Conservation (phyloP, 108 stramenopile genomes). For the Pseudonitzschia multiseries region DNA sequence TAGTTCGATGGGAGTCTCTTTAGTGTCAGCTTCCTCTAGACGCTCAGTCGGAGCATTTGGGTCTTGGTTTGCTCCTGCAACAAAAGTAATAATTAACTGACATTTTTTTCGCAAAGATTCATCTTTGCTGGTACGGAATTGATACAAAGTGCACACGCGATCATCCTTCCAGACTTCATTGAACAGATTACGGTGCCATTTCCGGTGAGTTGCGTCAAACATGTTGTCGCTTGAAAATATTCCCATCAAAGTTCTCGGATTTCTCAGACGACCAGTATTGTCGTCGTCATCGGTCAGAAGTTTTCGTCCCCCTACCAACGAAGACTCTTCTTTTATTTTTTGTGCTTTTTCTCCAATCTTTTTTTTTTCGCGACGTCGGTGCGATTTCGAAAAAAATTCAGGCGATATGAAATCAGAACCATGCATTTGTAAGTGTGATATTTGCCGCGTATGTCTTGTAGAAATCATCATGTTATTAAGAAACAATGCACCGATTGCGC, state of each 20-base stretch:
- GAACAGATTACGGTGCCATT: slow-evolving; percentile 46
- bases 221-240: slow-evolving; percentile 39
- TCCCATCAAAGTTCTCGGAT: slow-evolving; percentile 39
- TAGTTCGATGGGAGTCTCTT: slow-evolving; percentile 20
- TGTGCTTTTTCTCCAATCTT: not conserved
- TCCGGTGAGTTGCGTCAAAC: slow-evolving; percentile 40
- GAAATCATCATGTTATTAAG: slow-evolving; percentile 7
- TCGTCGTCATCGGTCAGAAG: not conserved
- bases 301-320: not conserved
- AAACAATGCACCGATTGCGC: slow-evolving; percentile 15
- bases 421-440: not conserved
- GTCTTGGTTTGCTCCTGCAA: slow-evolving; percentile 33
- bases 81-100: slow-evolving; percentile 51
- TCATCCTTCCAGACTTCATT: slow-evolving; percentile 41
- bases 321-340: not conserved
- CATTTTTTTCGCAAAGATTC: slow-evolving; percentile 21
- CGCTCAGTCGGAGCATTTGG: slow-evolving; percentile 28
- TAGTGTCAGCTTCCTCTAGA: slow-evolving; percentile 13
- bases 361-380: not conserved
- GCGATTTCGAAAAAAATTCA: slow-evolving; percentile 1
- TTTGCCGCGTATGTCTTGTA: not conserved
- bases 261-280: not conserved
- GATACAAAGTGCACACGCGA: slow-evolving; percentile 40
- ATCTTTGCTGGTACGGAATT: slow-evolving; percentile 9
- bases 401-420: not conserved